These are phyloP conservation scores for Diaporthe sp. DNA, from an alignment of 2,329 filamentous ascomycete genomes.

Conservation along the genomic window DNA sequence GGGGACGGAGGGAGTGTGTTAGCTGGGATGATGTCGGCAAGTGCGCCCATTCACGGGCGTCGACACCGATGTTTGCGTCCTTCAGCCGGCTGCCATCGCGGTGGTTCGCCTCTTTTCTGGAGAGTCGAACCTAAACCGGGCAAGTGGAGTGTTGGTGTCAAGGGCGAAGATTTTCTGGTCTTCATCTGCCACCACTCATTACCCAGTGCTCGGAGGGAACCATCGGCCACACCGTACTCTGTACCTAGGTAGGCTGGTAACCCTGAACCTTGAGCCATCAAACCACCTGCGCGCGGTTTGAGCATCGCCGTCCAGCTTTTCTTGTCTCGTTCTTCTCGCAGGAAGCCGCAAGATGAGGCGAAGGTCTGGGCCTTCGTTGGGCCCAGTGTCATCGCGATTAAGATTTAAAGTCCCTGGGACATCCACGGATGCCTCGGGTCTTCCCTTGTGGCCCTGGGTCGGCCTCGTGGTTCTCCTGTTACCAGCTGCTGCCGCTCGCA, in stretches of 20 bases:
- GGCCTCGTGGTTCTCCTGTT: constrained; percentile 14
- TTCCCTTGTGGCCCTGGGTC: constrained; percentile 29
- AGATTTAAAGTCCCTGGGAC: constrained; percentile 29
- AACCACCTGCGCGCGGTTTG: background rate
- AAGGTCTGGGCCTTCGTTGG: background rate
- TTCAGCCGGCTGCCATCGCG: background rate
- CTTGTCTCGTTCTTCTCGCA: background rate
- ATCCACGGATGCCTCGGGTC: constrained; percentile 37
- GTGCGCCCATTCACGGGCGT: background rate
- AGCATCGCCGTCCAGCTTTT: background rate
- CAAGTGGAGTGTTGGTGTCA: constrained; percentile 6
- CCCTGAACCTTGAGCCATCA: background rate
- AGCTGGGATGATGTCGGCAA: background rate
- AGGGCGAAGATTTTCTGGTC: background rate
- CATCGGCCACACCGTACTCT: constrained; percentile 13
- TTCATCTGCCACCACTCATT: background rate
- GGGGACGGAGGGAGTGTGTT: too few species aligned
- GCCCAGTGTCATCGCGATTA: constrained; percentile 10
- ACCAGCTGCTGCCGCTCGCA: constrained; percentile 16
- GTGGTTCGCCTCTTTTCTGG: background rate
- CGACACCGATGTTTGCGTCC: background rate
- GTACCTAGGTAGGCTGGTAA: background rate
- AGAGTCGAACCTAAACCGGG: background rate
- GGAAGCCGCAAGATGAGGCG: background rate
- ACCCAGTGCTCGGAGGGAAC: background rate